A percentile compares a stretch with the other conserved stretches of the same genome.
phyloP scores from a whole-genome alignment of 768 basidiomycete species.

The Collybiopsis confluens region DNA sequence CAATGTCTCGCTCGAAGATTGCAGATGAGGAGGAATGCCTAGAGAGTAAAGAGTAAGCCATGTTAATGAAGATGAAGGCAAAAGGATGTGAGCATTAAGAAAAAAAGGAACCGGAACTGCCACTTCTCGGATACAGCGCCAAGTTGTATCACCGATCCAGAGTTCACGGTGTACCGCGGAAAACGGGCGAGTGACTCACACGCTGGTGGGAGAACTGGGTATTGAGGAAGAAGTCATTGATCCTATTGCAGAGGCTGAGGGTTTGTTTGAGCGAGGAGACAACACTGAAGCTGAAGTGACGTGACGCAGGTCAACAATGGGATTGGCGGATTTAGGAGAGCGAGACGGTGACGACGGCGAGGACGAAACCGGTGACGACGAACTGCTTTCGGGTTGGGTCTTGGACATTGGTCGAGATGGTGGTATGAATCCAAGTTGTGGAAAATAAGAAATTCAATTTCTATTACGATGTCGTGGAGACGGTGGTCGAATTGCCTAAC shows the following conservation, averaged over 20 bases:
- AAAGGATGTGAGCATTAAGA: neutral
- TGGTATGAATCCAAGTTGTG: too few species aligned
- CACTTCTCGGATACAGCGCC: neutral
- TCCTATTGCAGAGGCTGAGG: neutral
- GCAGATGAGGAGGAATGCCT: constrained; percentile 80
- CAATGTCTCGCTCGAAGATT: constrained; percentile 91
- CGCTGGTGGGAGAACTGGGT: constrained; percentile 1
- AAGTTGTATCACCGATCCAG: neutral
- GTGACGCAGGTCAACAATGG: too few species aligned
- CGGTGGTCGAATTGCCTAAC: too few species aligned
- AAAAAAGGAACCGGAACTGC: too few species aligned
- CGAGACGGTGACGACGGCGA: too few species aligned
- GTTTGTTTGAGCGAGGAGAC: neutral
- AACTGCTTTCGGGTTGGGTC: too few species aligned
- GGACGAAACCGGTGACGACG: too few species aligned
- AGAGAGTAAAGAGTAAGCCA: neutral
- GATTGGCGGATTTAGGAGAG: too few species aligned
- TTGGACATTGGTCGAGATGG: too few species aligned
- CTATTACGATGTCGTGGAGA: too few species aligned
- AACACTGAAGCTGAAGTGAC: too few species aligned
- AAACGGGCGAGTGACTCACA: neutral
- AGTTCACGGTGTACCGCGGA: neutral
- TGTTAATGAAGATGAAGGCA: neutral
- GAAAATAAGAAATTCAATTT: too few species aligned
- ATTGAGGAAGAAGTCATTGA: constrained; percentile 1